phyloP scores from a whole-genome alignment of 2,329 filamentous ascomycete species.

The Uncinocarpus reesii region DNA sequence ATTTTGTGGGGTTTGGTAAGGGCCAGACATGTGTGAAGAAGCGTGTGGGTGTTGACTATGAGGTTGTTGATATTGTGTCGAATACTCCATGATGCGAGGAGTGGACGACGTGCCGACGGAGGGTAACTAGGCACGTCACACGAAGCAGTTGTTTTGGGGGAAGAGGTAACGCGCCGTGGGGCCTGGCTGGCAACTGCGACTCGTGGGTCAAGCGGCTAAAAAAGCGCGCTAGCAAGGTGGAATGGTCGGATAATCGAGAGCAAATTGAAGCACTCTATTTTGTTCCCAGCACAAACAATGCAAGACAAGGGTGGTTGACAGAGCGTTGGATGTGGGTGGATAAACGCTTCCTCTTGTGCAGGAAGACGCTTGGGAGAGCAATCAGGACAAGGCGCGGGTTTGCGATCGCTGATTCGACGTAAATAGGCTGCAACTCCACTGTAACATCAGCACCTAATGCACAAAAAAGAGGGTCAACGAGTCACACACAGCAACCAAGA shows the following conservation, averaged over 20 bases:
- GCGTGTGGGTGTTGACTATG: constrained; percentile 53
- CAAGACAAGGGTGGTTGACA: constrained; percentile 1
- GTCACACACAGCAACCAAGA: constrained; percentile 5
- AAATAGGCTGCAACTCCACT: constrained; percentile 31
- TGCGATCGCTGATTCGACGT: constrained; percentile 35
- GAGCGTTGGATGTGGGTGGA: constrained; percentile 14
- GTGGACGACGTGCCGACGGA: neutral
- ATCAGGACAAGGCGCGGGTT: constrained; percentile 17
- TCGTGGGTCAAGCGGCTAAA: constrained; percentile 14
- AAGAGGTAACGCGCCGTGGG: constrained; percentile 9
- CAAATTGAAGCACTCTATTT: neutral
- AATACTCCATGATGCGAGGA: constrained; percentile 54
- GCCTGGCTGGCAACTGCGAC: constrained; percentile 5
- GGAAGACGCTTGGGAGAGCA: constrained; percentile 18
- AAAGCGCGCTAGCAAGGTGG: constrained; percentile 3
- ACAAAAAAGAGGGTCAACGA: constrained; percentile 19
- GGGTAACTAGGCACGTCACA: constrained; percentile 7
- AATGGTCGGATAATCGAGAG: constrained; percentile 6
- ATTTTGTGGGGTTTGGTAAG: constrained; percentile 52
- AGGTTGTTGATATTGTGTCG: constrained; percentile 59
- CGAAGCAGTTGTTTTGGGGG: constrained; percentile 1
- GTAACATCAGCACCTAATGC: constrained; percentile 37
- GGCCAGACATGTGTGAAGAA: constrained; percentile 46
- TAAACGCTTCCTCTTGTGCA: constrained; percentile 8
- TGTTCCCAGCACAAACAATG: constrained; percentile 5